Percentiles rank a stretch among this genome's conserved stretches.
Conservation (phyloP, 2,329 filamentous ascomycete species). For the Fusarium mundagurra region DNA sequence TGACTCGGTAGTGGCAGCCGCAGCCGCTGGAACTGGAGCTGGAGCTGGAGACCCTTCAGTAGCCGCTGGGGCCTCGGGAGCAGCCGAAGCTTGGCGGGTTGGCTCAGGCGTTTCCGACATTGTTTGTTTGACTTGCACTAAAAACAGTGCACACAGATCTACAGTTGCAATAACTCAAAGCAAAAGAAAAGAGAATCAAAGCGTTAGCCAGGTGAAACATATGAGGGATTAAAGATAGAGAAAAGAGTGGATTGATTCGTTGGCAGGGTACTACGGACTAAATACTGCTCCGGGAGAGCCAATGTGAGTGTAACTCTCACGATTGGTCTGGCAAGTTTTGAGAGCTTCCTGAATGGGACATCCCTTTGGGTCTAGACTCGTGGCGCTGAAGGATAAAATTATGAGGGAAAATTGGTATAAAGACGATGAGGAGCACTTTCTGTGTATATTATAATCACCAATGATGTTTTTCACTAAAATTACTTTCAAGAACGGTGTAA, state of each 20-base stretch:
- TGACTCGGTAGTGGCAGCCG: background rate
- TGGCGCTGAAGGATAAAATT: rapidly evolving
- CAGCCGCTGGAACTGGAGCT: too few relatives aligned
- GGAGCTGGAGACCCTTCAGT: background rate
- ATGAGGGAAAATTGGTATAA: rapidly evolving
- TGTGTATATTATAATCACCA: rapidly evolving
- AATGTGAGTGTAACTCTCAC: background rate
- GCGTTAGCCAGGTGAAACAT: background rate
- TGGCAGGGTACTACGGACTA: background rate
- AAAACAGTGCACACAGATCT: background rate
- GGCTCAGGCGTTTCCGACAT: background rate
- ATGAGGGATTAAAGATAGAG: background rate
- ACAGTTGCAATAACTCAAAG: background rate
- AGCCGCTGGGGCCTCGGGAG: background rate
- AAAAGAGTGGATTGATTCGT: background rate
- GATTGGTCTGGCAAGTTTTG: background rate
- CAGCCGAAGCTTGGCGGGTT: background rate
- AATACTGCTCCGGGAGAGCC: background rate
- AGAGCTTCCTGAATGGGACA: background rate
- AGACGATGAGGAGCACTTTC: rapidly evolving
- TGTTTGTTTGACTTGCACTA: background rate
- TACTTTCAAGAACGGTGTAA: rapidly evolving
- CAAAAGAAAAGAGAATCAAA: background rate
- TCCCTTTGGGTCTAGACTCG: background rate
- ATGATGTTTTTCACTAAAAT: rapidly evolving